These are phyloP conservation scores for Phytophthora citricola DNA, from an alignment of 352 stramenopile species.

Conservation along the genomic window DNA sequence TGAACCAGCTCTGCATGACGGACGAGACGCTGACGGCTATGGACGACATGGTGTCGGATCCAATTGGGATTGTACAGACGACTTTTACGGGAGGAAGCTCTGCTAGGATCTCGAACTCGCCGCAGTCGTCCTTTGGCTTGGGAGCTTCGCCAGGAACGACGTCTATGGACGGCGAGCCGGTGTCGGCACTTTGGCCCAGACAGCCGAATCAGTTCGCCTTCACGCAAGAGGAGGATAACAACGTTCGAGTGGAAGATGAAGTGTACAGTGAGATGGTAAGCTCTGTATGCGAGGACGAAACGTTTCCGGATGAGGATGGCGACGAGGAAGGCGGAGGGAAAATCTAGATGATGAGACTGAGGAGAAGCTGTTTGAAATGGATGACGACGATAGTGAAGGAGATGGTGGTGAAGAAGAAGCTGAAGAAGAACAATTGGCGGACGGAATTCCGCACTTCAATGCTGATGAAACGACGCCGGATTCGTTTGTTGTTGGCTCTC, in stretches of 20 bases:
- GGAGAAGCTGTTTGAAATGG: slow-evolving; percentile 70
- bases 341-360: slow-evolving; percentile 35
- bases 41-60: slow-evolving; percentile 58
- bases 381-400: slow-evolving; percentile 41
- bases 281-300: slow-evolving; percentile 69
- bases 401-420: slow-evolving; percentile 20
- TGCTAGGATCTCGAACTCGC: slow-evolving; percentile 55
- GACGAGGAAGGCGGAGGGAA: slow-evolving; percentile 34
- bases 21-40: slow-evolving; percentile 58
- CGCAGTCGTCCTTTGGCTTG: slow-evolving; percentile 71
- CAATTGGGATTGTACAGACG: slow-evolving; percentile 53
- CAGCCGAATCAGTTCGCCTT: slow-evolving; percentile 88
- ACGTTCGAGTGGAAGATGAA: slow-evolving; percentile 65
- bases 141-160: slow-evolving; percentile 65
- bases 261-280: slow-evolving; percentile 84
- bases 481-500: slow-evolving; percentile 27
- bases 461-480: slow-evolving; percentile 11
- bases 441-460: slow-evolving; percentile 23
- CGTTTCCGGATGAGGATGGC: slow-evolving; percentile 51
- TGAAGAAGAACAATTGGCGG: slow-evolving; percentile 19
- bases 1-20: slow-evolving; percentile 77
- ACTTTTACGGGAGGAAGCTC: slow-evolving; percentile 33
- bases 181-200: slow-evolving; percentile 78
- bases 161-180: slow-evolving; percentile 77
- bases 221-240: slow-evolving; percentile 82